Percentiles rank a stretch among this genome's conserved stretches.
phyloP scores from a whole-genome alignment of 345 rosid species.

The Kandelia obovata region DNA sequence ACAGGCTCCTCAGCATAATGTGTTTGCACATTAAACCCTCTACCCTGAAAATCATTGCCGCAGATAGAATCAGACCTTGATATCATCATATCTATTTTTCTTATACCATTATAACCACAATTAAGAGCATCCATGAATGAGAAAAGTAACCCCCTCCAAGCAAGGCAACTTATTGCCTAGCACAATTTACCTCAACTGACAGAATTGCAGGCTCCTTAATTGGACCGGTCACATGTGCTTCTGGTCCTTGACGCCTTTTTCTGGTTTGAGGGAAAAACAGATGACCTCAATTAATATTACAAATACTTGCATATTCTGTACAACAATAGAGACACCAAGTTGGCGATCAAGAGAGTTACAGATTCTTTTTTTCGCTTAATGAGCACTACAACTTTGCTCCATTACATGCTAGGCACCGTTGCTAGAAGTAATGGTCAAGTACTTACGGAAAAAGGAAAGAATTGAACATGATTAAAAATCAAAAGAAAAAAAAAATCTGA shows the following conservation, averaged over 20 bases:
- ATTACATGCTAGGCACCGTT: no score
- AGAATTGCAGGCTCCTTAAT: slow-evolving; percentile 81
- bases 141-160: slow-evolving; percentile 1
- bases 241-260: slow-evolving; percentile 50
- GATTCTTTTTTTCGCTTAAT: no score
- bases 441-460: no score
- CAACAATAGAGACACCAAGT: no score
- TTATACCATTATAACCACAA: background rate
- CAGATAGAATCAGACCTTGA: slow-evolving; percentile 9
- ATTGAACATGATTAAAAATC: no score
- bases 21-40: slow-evolving; percentile 82
- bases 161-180: background rate
- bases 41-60: slow-evolving; percentile 51
- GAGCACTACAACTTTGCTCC: no score
- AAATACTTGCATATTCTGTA: no score
- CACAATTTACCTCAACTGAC: slow-evolving; percentile 72
- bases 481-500: no score
- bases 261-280: slow-evolving; percentile 31
- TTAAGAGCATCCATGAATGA: background rate
- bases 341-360: no score
- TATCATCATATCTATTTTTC: slow-evolving; percentile 3
- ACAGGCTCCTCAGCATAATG: slow-evolving; percentile 88
- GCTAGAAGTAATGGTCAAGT: no score
- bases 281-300: background rate
- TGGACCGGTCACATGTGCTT: slow-evolving; percentile 42